Base-by-base conservation (phyloP, 208 protist species). In the Crithidia sp. region DNA sequence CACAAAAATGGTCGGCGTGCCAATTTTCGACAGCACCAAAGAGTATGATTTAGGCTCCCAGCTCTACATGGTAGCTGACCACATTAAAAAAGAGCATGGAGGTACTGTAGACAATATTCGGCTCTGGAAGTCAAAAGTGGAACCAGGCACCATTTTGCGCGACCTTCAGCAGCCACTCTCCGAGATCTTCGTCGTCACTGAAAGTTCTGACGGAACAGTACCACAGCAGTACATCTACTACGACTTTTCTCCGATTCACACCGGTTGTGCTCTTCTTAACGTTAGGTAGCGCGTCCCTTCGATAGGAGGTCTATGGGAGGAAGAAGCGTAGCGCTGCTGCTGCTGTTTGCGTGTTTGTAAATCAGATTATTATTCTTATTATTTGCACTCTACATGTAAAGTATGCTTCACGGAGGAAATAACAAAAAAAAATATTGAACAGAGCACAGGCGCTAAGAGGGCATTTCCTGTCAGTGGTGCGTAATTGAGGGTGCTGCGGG, bases 1-100 rank as follows among this genome's bases (percentile, higher is more conserved):
- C 1, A 72, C 74, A 9, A 93, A 89, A 80, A 89, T 95, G 84
- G 88, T 95, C 3, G 88, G 90, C 5, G 78, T 93, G 56, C 68
- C 86, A 4, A 64, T 92, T 40, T 92, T 94, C 71, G 89, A 96
- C 58, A 69, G 71, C 13, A 81, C 87, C 14, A 70, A 76, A 14
- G 72, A 71, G 13, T 86, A 82, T 36, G 67, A 64, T 7, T n/a
- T 61, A 4, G 60, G 49, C 7, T 67, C 73, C 3, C 76, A 84
- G 36, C 66, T 96, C 8, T 90, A 78, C 64, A 66, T 52, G 13
- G 76, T 96, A 5, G 67, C 62, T 10, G 64, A 88, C 39, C 71
- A 79, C 40, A 88, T 96, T 12, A 83, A 88, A 53, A 43, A 71
- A 44, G 55, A 70, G 14, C 91, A 96, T 75, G 87, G 87, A 7